Evolutionary conservation across 2,329 filamentous ascomycete species (phyloP).

Genomic region (Dothistroma pini): DNA sequence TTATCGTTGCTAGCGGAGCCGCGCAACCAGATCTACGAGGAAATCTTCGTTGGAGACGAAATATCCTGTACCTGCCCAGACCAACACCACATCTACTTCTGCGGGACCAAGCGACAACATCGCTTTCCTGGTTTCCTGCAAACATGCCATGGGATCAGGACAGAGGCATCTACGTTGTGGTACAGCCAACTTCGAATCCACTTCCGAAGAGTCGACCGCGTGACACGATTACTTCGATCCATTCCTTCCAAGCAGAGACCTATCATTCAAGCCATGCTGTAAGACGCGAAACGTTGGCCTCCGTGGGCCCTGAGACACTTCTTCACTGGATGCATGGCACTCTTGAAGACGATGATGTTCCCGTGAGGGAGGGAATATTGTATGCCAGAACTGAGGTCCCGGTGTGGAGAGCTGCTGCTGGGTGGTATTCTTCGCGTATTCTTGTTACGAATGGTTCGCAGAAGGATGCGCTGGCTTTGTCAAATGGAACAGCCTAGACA

Average conservation of each 20-base stretch:
- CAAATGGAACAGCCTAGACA: neutral
- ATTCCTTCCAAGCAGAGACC: neutral
- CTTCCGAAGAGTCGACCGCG: constrained; percentile 10
- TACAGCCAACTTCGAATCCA: neutral
- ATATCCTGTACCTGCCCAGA: neutral
- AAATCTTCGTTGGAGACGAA: neutral
- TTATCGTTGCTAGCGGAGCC: neutral
- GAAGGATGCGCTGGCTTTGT: neutral
- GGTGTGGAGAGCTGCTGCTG: neutral
- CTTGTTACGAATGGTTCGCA: neutral
- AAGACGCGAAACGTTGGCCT: neutral
- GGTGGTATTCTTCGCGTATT: neutral
- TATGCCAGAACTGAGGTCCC: neutral
- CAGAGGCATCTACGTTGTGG: neutral
- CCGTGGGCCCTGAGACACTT: neutral
- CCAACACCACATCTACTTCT: neutral
- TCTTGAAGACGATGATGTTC: neutral
- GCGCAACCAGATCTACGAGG: neutral
- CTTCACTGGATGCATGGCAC: neutral
- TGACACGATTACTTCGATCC: constrained; percentile 13
- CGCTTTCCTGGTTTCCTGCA: neutral
- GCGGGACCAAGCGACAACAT: neutral
- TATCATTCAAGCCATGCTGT: neutral
- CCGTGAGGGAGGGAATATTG: neutral
- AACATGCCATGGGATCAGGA: neutral